Percentiles rank a stretch among this genome's conserved stretches.
Conservation (phyloP, 2,329 filamentous ascomycete species). For the Colletotrichum cereale region DNA sequence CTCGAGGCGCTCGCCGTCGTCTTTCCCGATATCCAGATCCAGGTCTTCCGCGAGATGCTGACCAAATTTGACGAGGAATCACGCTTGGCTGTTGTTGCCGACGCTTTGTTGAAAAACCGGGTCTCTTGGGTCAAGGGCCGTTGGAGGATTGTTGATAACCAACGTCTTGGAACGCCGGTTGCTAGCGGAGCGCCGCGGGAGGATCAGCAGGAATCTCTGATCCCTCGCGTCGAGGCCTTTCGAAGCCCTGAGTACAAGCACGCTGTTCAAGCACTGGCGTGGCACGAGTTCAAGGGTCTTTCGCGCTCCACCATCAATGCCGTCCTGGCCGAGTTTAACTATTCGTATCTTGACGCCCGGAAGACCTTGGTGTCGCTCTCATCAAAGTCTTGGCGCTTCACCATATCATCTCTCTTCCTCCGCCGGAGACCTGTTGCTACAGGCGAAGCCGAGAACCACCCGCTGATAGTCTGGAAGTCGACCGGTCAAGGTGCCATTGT, state of each 20-base stretch:
- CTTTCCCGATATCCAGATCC: constrained; percentile 84
- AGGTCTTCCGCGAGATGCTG: constrained; percentile 87
- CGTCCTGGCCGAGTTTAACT: constrained; percentile 84
- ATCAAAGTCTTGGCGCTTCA: constrained; percentile 82
- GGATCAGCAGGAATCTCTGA: neutral
- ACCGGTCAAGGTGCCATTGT: constrained; percentile 64
- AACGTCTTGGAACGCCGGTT: constrained; percentile 49
- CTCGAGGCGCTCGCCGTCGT: constrained; percentile 77
- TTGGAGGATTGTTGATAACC: constrained; percentile 61
- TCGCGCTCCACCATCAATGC: constrained; percentile 81
- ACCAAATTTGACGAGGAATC: constrained; percentile 81
- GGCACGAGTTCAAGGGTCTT: constrained; percentile 81
- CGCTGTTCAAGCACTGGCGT: constrained; percentile 76
- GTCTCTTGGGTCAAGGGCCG: constrained; percentile 78
- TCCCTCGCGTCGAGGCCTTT: constrained; percentile 75
- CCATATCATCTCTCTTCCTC: constrained; percentile 77
- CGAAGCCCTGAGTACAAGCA: constrained; percentile 75
- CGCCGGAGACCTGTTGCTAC: constrained; percentile 70
- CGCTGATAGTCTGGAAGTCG: constrained; percentile 72
- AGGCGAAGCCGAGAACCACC: constrained; percentile 69
- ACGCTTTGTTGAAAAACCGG: constrained; percentile 80
- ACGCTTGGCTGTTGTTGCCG: constrained; percentile 80
- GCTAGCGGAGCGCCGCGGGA: constrained; percentile 47
- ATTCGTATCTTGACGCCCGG: constrained; percentile 80
- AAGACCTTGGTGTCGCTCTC: constrained; percentile 77